Evolutionary conservation across 2,329 filamentous ascomycete species (phyloP).

Genomic region (Cladosporium sp.): DNA sequence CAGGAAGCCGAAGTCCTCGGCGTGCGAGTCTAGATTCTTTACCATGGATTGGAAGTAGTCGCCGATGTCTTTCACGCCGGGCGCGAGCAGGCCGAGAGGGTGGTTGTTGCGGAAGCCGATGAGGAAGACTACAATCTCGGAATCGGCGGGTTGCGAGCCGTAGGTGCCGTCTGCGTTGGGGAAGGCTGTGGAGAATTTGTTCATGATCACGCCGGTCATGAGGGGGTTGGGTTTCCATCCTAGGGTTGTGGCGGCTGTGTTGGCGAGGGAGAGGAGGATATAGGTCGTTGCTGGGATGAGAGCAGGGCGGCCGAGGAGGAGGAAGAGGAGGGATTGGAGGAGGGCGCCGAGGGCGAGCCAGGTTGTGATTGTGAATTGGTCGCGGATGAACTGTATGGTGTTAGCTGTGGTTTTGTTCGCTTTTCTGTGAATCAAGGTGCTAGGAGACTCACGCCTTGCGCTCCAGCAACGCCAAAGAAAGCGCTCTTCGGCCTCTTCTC

Average conservation of each 20-base stretch:
- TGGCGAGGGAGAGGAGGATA: constrained; percentile 32
- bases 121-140: constrained; percentile 36
- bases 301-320: constrained; percentile 33
- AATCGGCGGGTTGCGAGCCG: constrained; percentile 27
- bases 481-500: background rate
- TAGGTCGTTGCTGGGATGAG: constrained; percentile 32
- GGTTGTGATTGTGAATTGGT: constrained; percentile 37
- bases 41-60: constrained; percentile 40
- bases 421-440: background rate
- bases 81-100: constrained; percentile 47
- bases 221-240: constrained; percentile 36
- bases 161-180: constrained; percentile 33
- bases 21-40: constrained; percentile 29
- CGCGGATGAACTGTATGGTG: constrained; percentile 30
- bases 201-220: constrained; percentile 32
- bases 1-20: constrained; percentile 47
- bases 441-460: background rate
- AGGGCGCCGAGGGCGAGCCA: constrained; percentile 40
- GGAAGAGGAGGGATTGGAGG: constrained; percentile 35
- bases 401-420: background rate
- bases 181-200: constrained; percentile 37
- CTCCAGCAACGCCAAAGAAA: background rate
- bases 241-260: constrained; percentile 32
- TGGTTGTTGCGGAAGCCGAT: constrained; percentile 34
- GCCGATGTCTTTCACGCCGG: constrained; percentile 40